Percentiles rank a stretch among this genome's conserved stretches.
Evolutionary conservation across 148 eudicot species (phyloP).

Genomic region (Bassia scoparia): DNA sequence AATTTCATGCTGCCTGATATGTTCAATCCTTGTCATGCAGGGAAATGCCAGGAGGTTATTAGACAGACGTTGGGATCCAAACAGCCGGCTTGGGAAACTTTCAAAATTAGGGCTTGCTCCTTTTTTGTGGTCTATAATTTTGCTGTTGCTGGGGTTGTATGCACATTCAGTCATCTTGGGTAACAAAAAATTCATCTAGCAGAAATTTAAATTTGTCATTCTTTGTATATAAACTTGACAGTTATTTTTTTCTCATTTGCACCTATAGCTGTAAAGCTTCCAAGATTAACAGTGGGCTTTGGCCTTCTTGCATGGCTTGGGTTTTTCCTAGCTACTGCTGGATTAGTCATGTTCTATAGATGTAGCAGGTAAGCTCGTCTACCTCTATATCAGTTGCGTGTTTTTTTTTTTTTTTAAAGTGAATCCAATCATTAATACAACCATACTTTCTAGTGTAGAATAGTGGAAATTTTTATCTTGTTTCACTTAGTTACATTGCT

Average conservation of each 20-base stretch:
- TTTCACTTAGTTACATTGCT: neutral
- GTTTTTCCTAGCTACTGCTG: constrained; percentile 64
- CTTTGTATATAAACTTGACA: constrained; percentile 1
- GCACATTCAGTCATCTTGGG: constrained; percentile 75
- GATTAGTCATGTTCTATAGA: constrained; percentile 68
- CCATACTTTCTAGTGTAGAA: constrained; percentile 1
- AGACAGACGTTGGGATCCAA: constrained; percentile 77
- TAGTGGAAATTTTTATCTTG: neutral
- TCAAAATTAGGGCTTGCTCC: constrained; percentile 91
- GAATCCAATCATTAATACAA: neutral
- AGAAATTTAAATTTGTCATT: neutral
- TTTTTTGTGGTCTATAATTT: constrained; percentile 63
- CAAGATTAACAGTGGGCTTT: constrained; percentile 70
- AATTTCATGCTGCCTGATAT: constrained; percentile 5
- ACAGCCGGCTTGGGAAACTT: constrained; percentile 62
- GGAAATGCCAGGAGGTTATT: constrained; percentile 89
- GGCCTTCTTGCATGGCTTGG: constrained; percentile 90
- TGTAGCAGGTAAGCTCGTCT: constrained; percentile 73
- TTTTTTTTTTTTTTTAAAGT: neutral
- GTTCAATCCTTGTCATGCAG: constrained; percentile 41
- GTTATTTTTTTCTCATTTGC: constrained; percentile 11
- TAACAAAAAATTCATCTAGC: constrained; percentile 29
- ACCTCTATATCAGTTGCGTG: neutral
- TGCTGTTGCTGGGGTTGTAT: constrained; percentile 67
- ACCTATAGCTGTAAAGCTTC: constrained; percentile 62